A percentile compares a stretch with the other conserved stretches of the same genome.
phyloP scores from a whole-genome alignment of 2,329 filamentous ascomycete genomes.

The Neopestalotiopsis sp. region DNA sequence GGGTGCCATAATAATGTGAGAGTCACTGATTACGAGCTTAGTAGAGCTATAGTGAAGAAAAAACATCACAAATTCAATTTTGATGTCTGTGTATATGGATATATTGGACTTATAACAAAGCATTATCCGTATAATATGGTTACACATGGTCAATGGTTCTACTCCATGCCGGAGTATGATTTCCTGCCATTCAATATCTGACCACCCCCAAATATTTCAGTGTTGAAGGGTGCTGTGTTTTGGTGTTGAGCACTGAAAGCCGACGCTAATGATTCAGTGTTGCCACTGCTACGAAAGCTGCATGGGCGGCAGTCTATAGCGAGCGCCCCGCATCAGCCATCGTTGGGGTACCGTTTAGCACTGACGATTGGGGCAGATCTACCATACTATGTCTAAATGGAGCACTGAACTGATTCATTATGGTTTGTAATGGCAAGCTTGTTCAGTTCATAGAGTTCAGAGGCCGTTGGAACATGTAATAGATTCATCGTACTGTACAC shows the following conservation, averaged over 20 bases:
- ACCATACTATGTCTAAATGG: too few relatives aligned
- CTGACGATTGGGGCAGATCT: not conserved
- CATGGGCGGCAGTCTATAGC: not conserved
- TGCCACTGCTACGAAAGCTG: not conserved
- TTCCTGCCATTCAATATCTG: not conserved
- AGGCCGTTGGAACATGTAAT: too few relatives aligned
- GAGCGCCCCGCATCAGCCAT: not conserved
- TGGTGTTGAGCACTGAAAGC: not conserved
- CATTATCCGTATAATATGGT: not conserved
- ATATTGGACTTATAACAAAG: not conserved
- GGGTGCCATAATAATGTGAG: not conserved
- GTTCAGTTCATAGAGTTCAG: too few relatives aligned
- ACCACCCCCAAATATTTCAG: not conserved
- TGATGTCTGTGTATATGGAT: not conserved
- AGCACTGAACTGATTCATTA: too few relatives aligned
- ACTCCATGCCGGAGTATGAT: not conserved
- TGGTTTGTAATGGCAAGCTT: too few relatives aligned
- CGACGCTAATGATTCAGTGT: conserved; percentile 23
- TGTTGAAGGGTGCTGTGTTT: not conserved
- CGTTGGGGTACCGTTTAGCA: not conserved
- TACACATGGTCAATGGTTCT: not conserved
- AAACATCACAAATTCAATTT: not conserved
- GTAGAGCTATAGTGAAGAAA: not conserved
- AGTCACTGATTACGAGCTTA: not conserved
- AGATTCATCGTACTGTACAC: too few relatives aligned